These are phyloP conservation scores for Suillus paluster DNA, from an alignment of 768 basidiomycete genomes.

Conservation along the genomic window DNA sequence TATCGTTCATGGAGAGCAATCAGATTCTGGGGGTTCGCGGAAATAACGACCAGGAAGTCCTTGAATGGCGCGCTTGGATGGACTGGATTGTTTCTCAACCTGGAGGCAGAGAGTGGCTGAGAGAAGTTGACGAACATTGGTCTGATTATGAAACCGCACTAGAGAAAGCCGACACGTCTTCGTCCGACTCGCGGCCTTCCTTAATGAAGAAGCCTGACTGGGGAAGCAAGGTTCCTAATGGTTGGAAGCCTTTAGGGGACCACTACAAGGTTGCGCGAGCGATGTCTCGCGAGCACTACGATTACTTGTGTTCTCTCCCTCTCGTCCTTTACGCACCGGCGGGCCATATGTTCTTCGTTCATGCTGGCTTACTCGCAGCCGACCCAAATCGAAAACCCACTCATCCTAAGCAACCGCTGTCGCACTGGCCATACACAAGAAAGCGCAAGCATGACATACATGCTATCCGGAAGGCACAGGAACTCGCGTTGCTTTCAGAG, in stretches of 20 bases:
- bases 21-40: slow-evolving; percentile 84
- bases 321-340: slow-evolving; percentile 74
- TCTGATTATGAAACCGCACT: slow-evolving; percentile 20
- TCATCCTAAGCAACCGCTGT: slow-evolving; percentile 70
- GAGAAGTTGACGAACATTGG: slow-evolving; percentile 51
- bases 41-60: slow-evolving; percentile 90
- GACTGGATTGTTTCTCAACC: slow-evolving; percentile 66
- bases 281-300: slow-evolving; percentile 61
- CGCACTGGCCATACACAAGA: slow-evolving; percentile 53
- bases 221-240: slow-evolving; percentile 59
- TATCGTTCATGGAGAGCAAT: slow-evolving; percentile 65
- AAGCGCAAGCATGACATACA: slow-evolving; percentile 23
- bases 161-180: slow-evolving; percentile 31
- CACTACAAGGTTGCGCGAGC: slow-evolving; percentile 77
- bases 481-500: slow-evolving; percentile 62
- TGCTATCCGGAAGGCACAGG: slow-evolving; percentile 61
- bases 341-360: slow-evolving; percentile 77
- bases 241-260: slow-evolving; percentile 74
- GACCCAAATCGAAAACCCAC: slow-evolving; percentile 61
- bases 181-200: slow-evolving; percentile 26
- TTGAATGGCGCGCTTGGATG: slow-evolving; percentile 90
- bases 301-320: slow-evolving; percentile 75
- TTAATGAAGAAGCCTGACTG: slow-evolving; percentile 49
- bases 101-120: slow-evolving; percentile 57
- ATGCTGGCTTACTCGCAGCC: slow-evolving; percentile 79